Conservation (phyloP, 2,329 filamentous ascomycete species). For the Trichoderma lentiforme region DNA sequence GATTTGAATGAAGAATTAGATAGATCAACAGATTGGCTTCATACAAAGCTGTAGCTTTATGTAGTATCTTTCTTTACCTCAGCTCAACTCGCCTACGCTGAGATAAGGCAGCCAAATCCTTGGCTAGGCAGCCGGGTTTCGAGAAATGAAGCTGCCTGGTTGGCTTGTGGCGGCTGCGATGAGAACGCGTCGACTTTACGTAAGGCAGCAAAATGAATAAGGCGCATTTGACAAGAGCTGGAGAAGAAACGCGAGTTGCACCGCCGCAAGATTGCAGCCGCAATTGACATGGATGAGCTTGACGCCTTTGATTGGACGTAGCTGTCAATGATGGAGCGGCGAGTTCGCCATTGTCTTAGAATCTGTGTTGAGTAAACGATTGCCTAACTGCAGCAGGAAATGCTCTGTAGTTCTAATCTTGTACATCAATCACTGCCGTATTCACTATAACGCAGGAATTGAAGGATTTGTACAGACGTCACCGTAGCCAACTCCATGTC, state of each 20-base stretch:
- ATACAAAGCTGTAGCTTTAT: neutral
- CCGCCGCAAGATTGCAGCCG: neutral
- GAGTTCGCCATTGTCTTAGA: neutral
- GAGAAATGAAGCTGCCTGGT: conserved; percentile 1
- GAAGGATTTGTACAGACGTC: neutral
- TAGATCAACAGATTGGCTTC: neutral
- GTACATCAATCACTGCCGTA: neutral
- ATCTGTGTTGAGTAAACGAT: neutral
- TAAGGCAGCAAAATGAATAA: conserved; percentile 6
- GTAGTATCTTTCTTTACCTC: neutral
- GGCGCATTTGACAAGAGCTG: neutral
- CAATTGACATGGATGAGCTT: neutral
- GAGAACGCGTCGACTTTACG: neutral
- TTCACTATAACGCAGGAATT: neutral
- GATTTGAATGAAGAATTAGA: neutral
- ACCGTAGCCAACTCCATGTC: neutral
- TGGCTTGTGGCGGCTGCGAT: conserved; percentile 2
- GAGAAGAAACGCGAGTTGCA: neutral
- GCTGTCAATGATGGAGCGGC: neutral
- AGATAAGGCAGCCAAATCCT: neutral
- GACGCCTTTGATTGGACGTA: neutral
- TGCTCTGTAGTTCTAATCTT: neutral
- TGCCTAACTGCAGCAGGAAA: neutral
- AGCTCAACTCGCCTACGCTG: neutral
- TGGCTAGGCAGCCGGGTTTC: neutral